phyloP scores from a whole-genome alignment of 768 basidiomycete genomes.

The Tricholoma sp. region DNA sequence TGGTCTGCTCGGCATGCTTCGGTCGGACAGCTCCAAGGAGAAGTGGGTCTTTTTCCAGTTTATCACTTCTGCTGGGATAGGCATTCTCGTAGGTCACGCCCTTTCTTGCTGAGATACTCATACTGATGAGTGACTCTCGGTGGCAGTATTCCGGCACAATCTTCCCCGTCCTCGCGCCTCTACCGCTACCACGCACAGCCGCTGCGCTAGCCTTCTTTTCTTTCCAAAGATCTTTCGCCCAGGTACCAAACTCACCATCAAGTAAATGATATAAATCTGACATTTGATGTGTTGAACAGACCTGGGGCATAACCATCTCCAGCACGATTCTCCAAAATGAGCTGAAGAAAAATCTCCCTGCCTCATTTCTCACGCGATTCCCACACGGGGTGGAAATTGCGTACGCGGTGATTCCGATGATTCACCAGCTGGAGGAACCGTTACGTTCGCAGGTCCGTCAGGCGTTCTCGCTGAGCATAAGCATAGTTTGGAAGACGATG shows the following conservation, averaged over 20 bases:
- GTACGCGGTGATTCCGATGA: slow-evolving; percentile 41
- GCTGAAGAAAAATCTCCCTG: slow-evolving; percentile 36
- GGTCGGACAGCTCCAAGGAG: slow-evolving; percentile 7
- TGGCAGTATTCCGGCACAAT: slow-evolving; percentile 15
- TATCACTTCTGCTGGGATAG: slow-evolving; percentile 18
- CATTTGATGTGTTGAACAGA: no score
- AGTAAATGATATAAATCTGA: no score
- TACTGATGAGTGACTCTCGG: not conserved
- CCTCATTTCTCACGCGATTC: slow-evolving; percentile 27
- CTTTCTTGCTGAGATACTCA: not conserved
- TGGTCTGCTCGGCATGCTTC: slow-evolving; percentile 22
- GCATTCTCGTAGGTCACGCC: slow-evolving; percentile 7
- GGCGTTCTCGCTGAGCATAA: slow-evolving; percentile 10
- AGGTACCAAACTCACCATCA: slow-evolving; percentile 14
- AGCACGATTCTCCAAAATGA: slow-evolving; percentile 48
- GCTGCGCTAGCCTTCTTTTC: slow-evolving; percentile 39
- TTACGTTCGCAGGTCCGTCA: slow-evolving; percentile 9
- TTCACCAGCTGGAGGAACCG: slow-evolving; percentile 28
- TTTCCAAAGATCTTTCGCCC: slow-evolving; percentile 31
- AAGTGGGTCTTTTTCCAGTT: slow-evolving; percentile 16
- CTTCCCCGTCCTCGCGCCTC: slow-evolving; percentile 46
- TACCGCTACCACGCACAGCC: slow-evolving; percentile 33
- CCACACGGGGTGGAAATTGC: slow-evolving; percentile 35
- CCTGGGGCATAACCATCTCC: slow-evolving; percentile 38
- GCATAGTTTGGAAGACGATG: slow-evolving; percentile 9